A percentile compares a stretch with the other conserved stretches of the same genome.
Conservation (phyloP, 345 rosid species). For the Eutrema heterophyllum region DNA sequence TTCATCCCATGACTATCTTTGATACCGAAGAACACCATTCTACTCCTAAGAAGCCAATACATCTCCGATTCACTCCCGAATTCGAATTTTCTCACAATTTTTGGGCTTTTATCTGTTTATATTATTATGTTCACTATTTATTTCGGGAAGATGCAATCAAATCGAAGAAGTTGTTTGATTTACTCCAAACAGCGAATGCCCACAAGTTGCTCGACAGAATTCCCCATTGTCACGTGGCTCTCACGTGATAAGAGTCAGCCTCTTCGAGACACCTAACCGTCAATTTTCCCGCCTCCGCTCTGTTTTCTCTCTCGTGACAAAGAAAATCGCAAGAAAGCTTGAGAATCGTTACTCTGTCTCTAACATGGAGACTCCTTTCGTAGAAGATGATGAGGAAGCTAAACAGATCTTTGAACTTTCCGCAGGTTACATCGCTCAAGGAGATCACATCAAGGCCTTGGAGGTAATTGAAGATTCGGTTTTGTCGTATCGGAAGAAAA, state of each 20-base stretch:
- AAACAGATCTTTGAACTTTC: not conserved
- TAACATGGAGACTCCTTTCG: not conserved
- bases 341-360: not conserved
- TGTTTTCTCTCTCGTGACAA: not conserved
- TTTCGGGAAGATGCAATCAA: not conserved
- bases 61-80: not conserved
- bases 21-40: not conserved
- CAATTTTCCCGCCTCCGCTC: not conserved
- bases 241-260: not conserved
- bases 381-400: not conserved
- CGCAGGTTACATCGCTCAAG: not conserved
- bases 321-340: not conserved
- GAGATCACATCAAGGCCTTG: not conserved
- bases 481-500: not conserved
- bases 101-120: not conserved
- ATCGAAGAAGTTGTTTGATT: not conserved
- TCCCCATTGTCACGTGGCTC: not conserved
- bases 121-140: not conserved
- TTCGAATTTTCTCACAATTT: not conserved
- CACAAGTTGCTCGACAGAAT: conserved; percentile 8
- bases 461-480: conserved; percentile 5
- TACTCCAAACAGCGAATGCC: not conserved
- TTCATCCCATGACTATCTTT: not conserved
- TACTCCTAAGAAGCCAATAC: not conserved
- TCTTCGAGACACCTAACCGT: not conserved